Evolutionary conservation across 805 yeast genomes (phyloP).

Genomic region (Candida gorgasii): DNA sequence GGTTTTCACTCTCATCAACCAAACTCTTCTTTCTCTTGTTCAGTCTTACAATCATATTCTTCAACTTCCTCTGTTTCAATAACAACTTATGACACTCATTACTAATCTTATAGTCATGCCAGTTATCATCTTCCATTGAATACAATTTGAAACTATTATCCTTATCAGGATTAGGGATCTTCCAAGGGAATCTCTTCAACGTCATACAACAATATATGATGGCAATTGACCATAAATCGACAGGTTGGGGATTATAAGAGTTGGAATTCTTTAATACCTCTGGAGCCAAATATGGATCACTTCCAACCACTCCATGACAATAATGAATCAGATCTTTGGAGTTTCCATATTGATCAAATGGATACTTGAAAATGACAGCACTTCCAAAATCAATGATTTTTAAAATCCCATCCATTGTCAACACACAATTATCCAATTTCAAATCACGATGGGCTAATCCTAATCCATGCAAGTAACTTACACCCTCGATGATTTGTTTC

Average conservation of each 20-base stretch:
- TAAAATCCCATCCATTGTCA: conserved; percentile 78
- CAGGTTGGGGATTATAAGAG: conserved; percentile 84
- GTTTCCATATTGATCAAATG: conserved; percentile 55
- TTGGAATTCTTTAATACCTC: conserved; percentile 70
- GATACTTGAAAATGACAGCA: conserved; percentile 88
- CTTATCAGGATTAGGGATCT: conserved; percentile 71
- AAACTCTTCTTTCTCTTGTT: conserved; percentile 39
- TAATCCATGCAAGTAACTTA: conserved; percentile 75
- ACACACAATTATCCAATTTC: conserved; percentile 90
- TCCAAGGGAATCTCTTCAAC: conserved; percentile 91
- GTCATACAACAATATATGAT: conserved; percentile 92
- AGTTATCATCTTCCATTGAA: conserved; percentile 75
- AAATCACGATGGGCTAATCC: conserved; percentile 92
- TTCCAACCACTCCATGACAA: conserved; percentile 79
- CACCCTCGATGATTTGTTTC: conserved; percentile 80
- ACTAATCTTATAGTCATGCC: conserved; percentile 72
- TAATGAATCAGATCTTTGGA: conserved; percentile 63
- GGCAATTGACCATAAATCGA: conserved; percentile 92
- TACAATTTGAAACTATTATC: conserved; percentile 84
- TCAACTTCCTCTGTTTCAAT: conserved; percentile 58
- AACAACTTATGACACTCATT: conserved; percentile 71
- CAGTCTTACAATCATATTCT: conserved; percentile 44
- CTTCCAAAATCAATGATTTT: conserved; percentile 93
- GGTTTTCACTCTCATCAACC: conserved; percentile 12
- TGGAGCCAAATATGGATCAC: conserved; percentile 89